Conservation (phyloP, 1,284 basidiomycete genomes). For the Veloboletus limbatus region DNA sequence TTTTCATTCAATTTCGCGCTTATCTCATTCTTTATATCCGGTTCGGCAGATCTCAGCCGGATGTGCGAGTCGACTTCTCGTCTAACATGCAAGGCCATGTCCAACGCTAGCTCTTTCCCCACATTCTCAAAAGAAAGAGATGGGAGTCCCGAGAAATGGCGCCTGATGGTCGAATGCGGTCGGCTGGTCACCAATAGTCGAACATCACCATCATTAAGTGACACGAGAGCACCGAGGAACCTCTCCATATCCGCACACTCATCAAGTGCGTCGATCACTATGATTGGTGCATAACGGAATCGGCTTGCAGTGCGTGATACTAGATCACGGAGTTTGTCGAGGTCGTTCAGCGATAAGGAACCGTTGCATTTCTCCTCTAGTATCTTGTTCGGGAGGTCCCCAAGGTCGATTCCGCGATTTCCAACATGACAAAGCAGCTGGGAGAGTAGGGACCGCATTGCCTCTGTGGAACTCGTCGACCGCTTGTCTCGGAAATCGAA, state of each 20-base stretch:
- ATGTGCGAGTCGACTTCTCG: background rate
- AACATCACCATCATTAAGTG: background rate
- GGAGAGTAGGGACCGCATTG: conserved; percentile 2
- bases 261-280: too few species aligned
- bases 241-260: conserved; percentile 1
- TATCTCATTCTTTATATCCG: background rate
- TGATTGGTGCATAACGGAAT: too few species aligned
- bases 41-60: background rate
- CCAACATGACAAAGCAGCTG: conserved; percentile 1
- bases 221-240: background rate
- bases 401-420: background rate
- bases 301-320: background rate
- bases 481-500: conserved; percentile 5
- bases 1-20: background rate
- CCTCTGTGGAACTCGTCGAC: background rate
- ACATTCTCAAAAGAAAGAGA: conserved; percentile 2
- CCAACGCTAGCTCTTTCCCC: background rate
- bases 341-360: background rate
- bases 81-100: conserved; percentile 1
- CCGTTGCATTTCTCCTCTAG: background rate
- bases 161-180: background rate
- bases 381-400: conserved; percentile 1
- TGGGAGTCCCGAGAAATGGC: background rate
- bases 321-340: background rate
- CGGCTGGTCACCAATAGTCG: conserved; percentile 7